These are phyloP conservation scores for Cercophora newfieldiana DNA, from an alignment of 495 filamentous ascomycete genomes.

Conservation along the genomic window DNA sequence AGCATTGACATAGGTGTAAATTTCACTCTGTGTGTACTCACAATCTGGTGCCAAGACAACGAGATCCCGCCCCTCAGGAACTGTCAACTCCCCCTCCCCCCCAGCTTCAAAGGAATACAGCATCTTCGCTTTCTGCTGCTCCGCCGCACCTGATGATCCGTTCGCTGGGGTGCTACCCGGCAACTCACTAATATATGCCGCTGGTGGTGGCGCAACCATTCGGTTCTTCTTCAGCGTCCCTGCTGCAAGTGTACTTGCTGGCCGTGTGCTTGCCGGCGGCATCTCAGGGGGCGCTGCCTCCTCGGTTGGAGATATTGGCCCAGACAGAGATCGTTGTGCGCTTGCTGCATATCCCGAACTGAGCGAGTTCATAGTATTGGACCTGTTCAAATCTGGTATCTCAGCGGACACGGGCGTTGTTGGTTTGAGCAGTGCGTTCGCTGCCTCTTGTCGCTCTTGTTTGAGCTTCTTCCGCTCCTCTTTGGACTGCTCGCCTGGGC, in stretches of 20 bases:
- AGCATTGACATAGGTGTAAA: not conserved
- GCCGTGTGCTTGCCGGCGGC: slow-evolving; percentile 33
- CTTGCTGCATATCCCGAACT: slow-evolving; percentile 86
- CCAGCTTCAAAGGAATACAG: slow-evolving; percentile 79
- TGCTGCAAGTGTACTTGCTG: slow-evolving; percentile 24
- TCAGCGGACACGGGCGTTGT: slow-evolving; percentile 40
- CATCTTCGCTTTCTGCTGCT: slow-evolving; percentile 77
- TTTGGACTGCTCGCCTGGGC: slow-evolving; percentile 88
- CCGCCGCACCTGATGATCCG: slow-evolving; percentile 36
- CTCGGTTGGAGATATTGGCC: slow-evolving; percentile 50
- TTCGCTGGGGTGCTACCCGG: slow-evolving; percentile 47
- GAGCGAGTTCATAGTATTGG: slow-evolving; percentile 90
- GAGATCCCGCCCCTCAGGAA: slow-evolving; percentile 75
- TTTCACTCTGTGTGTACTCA: slow-evolving; percentile 49
- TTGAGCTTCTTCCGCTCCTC: slow-evolving; percentile 94
- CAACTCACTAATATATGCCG: slow-evolving; percentile 70
- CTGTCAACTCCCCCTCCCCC: slow-evolving; percentile 75
- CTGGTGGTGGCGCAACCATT: slow-evolving; percentile 82
- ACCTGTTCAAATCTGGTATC: slow-evolving; percentile 64
- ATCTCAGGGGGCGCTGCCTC: slow-evolving; percentile 42
- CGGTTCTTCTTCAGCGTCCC: slow-evolving; percentile 58
- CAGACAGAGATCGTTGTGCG: slow-evolving; percentile 71
- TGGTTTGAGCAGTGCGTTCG: slow-evolving; percentile 58
- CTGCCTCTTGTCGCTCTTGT: slow-evolving; percentile 72
- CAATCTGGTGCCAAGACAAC: slow-evolving; percentile 83